Conservation (phyloP, 2,329 filamentous ascomycete species). For the Paraphoma chrysanthemicola region DNA sequence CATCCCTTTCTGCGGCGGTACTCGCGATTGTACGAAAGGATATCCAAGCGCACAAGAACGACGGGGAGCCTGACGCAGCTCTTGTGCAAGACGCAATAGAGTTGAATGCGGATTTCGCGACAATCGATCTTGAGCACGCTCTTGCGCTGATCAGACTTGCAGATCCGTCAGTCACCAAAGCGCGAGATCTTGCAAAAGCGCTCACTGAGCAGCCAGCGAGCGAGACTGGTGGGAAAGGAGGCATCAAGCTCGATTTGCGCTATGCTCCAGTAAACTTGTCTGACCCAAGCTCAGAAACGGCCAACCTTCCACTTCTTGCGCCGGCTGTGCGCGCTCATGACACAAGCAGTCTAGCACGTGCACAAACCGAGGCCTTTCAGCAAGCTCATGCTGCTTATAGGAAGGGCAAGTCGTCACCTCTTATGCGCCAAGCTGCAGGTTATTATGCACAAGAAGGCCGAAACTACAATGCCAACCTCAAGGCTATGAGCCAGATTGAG, state of each 20-base stretch:
- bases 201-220: conserved; percentile 52
- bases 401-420: conserved; percentile 70
- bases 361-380: conserved; percentile 59
- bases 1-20: conserved; percentile 64
- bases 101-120: conserved; percentile 62
- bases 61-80: conserved; percentile 48
- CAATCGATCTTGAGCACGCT: conserved; percentile 56
- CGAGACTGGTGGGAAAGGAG: conserved; percentile 38
- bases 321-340: conserved; percentile 47
- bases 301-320: conserved; percentile 34
- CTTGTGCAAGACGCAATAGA: conserved; percentile 60
- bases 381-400: conserved; percentile 67
- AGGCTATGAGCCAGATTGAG: conserved; percentile 66
- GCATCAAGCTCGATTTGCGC: conserved; percentile 57
- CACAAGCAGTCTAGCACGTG: conserved; percentile 52
- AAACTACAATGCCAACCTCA: conserved; percentile 66
- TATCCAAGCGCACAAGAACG: conserved; percentile 48
- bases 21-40: conserved; percentile 59
- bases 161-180: conserved; percentile 62
- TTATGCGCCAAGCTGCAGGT: conserved; percentile 77
- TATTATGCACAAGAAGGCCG: conserved; percentile 77
- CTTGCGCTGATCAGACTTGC: conserved; percentile 64
- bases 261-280: conserved; percentile 52
- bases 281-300: conserved; percentile 34
- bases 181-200: conserved; percentile 65